These are phyloP conservation scores for Xerocomus brunneocitrinus DNA, from an alignment of 768 basidiomycete species.

Conservation along the genomic window DNA sequence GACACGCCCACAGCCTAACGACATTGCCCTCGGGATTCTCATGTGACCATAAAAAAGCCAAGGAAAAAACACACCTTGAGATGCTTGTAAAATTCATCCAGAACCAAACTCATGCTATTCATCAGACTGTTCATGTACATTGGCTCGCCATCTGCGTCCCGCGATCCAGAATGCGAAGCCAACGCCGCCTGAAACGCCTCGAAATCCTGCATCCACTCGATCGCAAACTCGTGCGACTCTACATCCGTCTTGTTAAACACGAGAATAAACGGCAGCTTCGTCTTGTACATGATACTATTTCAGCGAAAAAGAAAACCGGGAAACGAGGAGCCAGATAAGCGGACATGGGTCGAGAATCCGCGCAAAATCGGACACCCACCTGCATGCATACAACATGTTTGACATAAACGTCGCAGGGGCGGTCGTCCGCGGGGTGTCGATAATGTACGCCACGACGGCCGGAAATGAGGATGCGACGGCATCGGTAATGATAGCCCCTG, in stretches of 20 bases:
- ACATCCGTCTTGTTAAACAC: constrained; percentile 99
- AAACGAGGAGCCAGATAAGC: neutral
- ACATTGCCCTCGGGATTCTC: neutral
- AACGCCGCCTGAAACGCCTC: constrained; percentile 91
- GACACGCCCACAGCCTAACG: constrained; percentile 89
- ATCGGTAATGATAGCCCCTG: constrained; percentile 97
- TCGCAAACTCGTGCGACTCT: constrained; percentile 80
- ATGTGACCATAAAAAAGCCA: neutral
- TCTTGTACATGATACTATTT: constrained; percentile 91
- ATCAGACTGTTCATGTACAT: constrained; percentile 98
- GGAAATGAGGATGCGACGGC: constrained; percentile 91
- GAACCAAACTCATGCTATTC: constrained; percentile 97
- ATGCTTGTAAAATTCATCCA: constrained; percentile 98
- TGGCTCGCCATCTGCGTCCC: constrained; percentile 82
- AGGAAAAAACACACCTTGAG: constrained; percentile 59
- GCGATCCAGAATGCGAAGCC: constrained; percentile 59
- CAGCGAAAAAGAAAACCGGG: neutral
- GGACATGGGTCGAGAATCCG: neutral
- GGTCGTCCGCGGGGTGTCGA: constrained; percentile 93
- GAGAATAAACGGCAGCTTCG: constrained; percentile 92
- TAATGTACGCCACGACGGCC: constrained; percentile 92
- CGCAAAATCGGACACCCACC: constrained; percentile 40
- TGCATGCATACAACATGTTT: constrained; percentile 99
- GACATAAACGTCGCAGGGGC: constrained; percentile 99
- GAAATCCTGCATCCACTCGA: constrained; percentile 99